A percentile compares a stretch with the other conserved stretches of the same genome.
Evolutionary conservation across 2,329 filamentous ascomycete species (phyloP).

Genomic region (Penicillium nordicum): DNA sequence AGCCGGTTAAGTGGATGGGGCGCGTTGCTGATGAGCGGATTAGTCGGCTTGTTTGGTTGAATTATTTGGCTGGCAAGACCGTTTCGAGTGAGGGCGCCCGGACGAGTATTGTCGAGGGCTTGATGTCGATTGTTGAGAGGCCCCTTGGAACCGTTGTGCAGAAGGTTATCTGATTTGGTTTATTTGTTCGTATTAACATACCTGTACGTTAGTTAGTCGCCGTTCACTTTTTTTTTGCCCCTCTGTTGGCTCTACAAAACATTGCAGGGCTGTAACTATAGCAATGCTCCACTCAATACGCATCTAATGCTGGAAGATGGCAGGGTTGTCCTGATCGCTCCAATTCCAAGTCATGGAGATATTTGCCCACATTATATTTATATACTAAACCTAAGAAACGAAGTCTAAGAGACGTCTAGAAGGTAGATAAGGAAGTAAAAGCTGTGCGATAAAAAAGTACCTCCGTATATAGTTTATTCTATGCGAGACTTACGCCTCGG

Average conservation of each 20-base stretch:
- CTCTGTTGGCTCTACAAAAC: not conserved
- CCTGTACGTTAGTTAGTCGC: slow-evolving; percentile 6
- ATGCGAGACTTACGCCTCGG: not conserved
- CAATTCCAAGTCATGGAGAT: not conserved
- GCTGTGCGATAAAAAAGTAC: not conserved
- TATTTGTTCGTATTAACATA: not conserved
- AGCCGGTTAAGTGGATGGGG: slow-evolving; percentile 60
- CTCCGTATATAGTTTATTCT: not conserved
- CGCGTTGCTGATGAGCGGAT: slow-evolving; percentile 74
- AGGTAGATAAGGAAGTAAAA: not conserved
- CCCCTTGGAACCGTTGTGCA: slow-evolving; percentile 83
- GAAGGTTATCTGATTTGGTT: slow-evolving; percentile 54
- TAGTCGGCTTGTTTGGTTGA: slow-evolving; percentile 78
- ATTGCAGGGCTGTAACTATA: not conserved
- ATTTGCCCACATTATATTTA: not conserved
- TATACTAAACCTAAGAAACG: not conserved
- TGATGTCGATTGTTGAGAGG: slow-evolving; percentile 82
- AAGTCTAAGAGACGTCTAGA: not conserved
- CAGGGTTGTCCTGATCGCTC: not conserved
- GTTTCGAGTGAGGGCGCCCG: slow-evolving; percentile 82
- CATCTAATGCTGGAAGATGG: not conserved
- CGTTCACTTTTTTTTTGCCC: not conserved
- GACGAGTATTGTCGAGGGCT: slow-evolving; percentile 77
- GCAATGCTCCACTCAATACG: slow-evolving; percentile 9
- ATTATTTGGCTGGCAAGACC: slow-evolving; percentile 81